A percentile compares a stretch with the other conserved stretches of the same genome.
phyloP scores from a whole-genome alignment of 345 rosid genomes.

The Citrus cavaleriei region DNA sequence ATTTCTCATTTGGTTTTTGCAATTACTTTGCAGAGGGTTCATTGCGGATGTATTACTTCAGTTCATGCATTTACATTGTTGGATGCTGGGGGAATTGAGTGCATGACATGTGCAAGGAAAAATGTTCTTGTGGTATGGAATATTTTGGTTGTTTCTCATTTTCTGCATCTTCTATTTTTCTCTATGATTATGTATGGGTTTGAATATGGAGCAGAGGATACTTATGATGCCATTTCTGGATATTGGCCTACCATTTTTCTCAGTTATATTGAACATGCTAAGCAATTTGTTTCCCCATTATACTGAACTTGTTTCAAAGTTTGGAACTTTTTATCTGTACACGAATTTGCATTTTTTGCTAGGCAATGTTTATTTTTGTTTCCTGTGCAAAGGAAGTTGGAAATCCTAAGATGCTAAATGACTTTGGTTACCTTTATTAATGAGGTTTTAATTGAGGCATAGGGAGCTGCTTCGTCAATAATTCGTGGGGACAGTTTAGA shows the following conservation, averaged over 20 bases:
- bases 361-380: not conserved
- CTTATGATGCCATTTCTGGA: not conserved
- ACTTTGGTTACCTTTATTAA: not conserved
- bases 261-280: not conserved
- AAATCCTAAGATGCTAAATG: not conserved
- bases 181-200: not conserved
- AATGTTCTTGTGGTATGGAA: slow-evolving; percentile 55
- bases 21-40: slow-evolving; percentile 59
- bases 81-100: slow-evolving; percentile 96
- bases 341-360: not conserved
- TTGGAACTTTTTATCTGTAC: not conserved
- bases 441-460: not conserved
- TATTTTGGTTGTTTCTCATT: slow-evolving; percentile 13
- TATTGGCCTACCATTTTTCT: not conserved
- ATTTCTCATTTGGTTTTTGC: slow-evolving; percentile 14
- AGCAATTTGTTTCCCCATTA: not conserved
- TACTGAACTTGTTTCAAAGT: not conserved
- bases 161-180: not conserved
- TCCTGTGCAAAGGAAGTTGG: not conserved
- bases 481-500: not conserved
- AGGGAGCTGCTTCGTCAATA: not conserved
- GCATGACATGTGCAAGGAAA: slow-evolving; percentile 69
- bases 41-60: slow-evolving; percentile 95
- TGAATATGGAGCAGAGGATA: not conserved
- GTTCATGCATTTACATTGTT: slow-evolving; percentile 45